Percentiles rank a stretch among this genome's conserved stretches.
Evolutionary conservation across 1,139 yeast species (phyloP).

Genomic region (Kodamaea fungicola): DNA sequence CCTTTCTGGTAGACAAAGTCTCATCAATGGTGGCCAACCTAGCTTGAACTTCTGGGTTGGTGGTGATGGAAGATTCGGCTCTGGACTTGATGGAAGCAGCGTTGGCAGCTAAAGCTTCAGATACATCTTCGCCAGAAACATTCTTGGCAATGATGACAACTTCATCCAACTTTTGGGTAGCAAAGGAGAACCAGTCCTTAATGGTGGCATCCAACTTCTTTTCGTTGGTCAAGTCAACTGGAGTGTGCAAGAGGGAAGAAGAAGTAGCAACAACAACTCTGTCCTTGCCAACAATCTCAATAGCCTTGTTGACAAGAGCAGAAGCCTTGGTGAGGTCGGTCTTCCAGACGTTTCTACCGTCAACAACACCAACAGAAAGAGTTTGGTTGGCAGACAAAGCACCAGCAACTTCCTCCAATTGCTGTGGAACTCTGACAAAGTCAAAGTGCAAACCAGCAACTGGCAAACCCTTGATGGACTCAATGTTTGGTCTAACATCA

Average conservation of each 20-base stretch:
- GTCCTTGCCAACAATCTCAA: conserved; percentile 80
- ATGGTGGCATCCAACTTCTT: conserved; percentile 83
- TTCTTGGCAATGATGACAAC: conserved; percentile 90
- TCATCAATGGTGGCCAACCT: conserved; percentile 82
- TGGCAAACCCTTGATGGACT: conserved; percentile 83
- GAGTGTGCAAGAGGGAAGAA: conserved; percentile 96
- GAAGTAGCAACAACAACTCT: conserved; percentile 92
- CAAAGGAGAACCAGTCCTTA: conserved; percentile 98
- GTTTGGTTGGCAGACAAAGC: conserved; percentile 65
- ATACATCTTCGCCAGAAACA: conserved; percentile 73
- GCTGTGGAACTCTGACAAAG: conserved; percentile 95
- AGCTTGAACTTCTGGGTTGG: conserved; percentile 84
- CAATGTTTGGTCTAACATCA: conserved; percentile 95
- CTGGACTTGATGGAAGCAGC: conserved; percentile 85
- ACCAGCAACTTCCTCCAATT: conserved; percentile 76
- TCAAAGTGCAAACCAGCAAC: conserved; percentile 96
- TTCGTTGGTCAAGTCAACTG: conserved; percentile 92
- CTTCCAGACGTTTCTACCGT: conserved; percentile 99
- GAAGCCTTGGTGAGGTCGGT: conserved; percentile 87
- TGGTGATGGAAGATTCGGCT: conserved; percentile 82
- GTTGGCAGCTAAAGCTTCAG: conserved; percentile 72
- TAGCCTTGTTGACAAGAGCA: conserved; percentile 75
- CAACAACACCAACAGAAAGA: conserved; percentile 94
- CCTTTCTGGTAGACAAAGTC: conserved; percentile 77
- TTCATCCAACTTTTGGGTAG: conserved; percentile 91